Conservation (phyloP, 768 basidiomycete genomes). For the Pisolithus tinctorius region DNA sequence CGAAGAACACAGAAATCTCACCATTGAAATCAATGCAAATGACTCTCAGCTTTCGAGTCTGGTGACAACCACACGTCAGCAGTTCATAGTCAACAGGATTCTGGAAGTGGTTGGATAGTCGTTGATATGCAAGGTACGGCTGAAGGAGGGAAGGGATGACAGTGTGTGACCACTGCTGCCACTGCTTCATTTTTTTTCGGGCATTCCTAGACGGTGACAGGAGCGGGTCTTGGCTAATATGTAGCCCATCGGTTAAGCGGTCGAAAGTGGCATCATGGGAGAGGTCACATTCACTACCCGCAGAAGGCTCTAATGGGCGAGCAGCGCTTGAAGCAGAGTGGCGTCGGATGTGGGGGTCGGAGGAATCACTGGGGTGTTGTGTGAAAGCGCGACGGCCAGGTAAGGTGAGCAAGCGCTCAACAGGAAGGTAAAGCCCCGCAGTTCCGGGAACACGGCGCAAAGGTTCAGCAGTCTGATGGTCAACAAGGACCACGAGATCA, state of each 20-base stretch:
- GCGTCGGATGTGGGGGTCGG: neutral
- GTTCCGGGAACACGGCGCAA: neutral
- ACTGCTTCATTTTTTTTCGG: constrained; percentile 3
- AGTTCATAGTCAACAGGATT: neutral
- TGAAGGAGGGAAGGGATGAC: constrained; percentile 5
- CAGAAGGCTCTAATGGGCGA: neutral
- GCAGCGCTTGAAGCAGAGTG: neutral
- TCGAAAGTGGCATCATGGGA: neutral
- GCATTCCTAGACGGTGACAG: neutral
- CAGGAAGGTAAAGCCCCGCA: neutral
- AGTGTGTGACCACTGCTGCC: constrained; percentile 1
- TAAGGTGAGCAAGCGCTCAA: neutral
- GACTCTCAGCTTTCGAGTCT: neutral
- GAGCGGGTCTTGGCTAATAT: neutral
- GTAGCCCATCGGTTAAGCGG: neutral
- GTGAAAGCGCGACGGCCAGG: neutral
- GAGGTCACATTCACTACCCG: too few species aligned
- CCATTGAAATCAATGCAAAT: neutral
- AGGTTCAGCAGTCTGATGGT: neutral
- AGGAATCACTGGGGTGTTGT: neutral
- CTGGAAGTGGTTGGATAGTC: neutral
- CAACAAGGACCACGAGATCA: neutral
- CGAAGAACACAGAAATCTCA: neutral
- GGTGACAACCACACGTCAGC: neutral
- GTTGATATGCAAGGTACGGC: constrained; percentile 1